A percentile compares a stretch with the other conserved stretches of the same genome.
Conservation (phyloP, 1,139 yeast species). For the Wickerhamomyces sp. region DNA sequence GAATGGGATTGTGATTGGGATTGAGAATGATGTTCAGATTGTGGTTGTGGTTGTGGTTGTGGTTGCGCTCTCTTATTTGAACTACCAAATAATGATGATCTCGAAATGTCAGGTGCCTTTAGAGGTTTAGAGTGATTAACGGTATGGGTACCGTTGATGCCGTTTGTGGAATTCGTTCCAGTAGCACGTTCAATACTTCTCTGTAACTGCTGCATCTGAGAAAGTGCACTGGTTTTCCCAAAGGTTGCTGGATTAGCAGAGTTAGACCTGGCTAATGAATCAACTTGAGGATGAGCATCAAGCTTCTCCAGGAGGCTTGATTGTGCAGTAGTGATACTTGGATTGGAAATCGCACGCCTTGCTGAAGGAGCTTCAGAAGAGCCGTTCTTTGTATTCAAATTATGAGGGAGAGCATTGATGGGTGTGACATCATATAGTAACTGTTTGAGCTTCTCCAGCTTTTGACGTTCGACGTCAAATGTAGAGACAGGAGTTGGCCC, state of each 20-base stretch:
- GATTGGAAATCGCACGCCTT: conserved; percentile 9
- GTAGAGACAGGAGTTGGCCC: too few species aligned
- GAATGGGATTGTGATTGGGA: neutral
- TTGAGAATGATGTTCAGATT: neutral
- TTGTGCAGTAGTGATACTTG: conserved; percentile 14
- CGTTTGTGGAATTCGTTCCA: neutral
- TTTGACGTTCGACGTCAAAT: too few species aligned
- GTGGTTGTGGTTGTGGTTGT: neutral
- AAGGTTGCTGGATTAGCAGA: conserved; percentile 6
- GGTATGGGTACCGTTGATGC: too few species aligned
- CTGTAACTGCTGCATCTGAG: conserved; percentile 11
- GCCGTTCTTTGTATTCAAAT: too few species aligned
- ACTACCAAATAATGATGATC: neutral
- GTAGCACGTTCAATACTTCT: conserved; percentile 4
- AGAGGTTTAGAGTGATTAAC: neutral
- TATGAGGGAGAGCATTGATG: too few species aligned
- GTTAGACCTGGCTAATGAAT: conserved; percentile 6
- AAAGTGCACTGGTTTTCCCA: conserved; percentile 13
- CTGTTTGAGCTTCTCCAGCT: too few species aligned
- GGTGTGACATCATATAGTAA: too few species aligned
- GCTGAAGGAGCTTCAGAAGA: neutral
- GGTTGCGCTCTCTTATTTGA: neutral
- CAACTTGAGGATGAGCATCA: conserved; percentile 4
- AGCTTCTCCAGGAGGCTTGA: conserved; percentile 12
- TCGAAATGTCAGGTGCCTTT: neutral